Base-by-base conservation (phyloP, 148 eudicot species). In the Diospyros kaki region DNA sequence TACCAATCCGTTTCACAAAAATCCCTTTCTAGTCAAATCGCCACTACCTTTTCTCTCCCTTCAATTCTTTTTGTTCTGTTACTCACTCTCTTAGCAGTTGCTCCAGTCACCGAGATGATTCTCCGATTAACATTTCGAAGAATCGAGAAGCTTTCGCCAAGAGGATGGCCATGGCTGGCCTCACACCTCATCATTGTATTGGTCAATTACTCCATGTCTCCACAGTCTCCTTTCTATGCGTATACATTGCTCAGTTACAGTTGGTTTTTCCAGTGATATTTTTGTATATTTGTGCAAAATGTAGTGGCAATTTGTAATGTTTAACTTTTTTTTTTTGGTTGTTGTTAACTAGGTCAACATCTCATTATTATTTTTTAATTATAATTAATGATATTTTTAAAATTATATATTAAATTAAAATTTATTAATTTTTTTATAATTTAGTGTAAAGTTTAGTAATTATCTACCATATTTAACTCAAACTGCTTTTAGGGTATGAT, bases 131-230 rank as follows among this genome's bases (percentile, higher is more conserved):
- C 72, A 71, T 86, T 60, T 69, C 85, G 6, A 74, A 13, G 2
- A 84, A 87, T 79, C 79, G 42, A 71, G 82, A 84, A 14, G 81
- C 80, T 40, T 89, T 89, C 63, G 77, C 89, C 1, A 77, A 75
- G 68, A 84, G 87, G 64, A 89, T 89, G 93, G 84, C 78, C 18
- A 73, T 87, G 87, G 91, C 91, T 17, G 93, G 93, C 10, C 85
- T 89, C 81, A 81, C 83, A 46, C 91, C 91, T 50, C 83, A 86
- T 53, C 91, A 87, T 73, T 89, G 87, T 66, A 77, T 89, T 44
- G 93, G 90, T 89, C 42, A 60, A 84, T 75, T 56, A 39, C 48
- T n/a, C 4, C 28, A 28, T 28, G 28, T 28, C 28, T 28, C 28
- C 38, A 6, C 45, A 65, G 63, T n/a, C 64, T 41, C 11, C 10